Conservation (phyloP, 257 asterid genomes). For the Solanum megistacrolobum region DNA sequence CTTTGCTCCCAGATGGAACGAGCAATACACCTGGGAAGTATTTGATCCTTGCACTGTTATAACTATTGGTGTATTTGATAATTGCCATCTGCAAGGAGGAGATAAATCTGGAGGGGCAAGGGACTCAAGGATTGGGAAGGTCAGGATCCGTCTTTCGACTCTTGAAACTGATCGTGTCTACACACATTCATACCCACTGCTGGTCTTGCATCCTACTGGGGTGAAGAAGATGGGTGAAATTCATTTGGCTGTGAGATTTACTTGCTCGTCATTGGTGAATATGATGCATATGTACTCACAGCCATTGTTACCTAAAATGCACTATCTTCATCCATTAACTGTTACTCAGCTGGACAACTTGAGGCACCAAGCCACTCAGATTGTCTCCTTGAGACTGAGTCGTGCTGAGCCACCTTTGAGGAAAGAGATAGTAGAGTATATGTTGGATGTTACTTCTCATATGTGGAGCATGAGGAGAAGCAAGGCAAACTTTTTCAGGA, state of each 20-base stretch:
- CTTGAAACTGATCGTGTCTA: constrained; percentile 43
- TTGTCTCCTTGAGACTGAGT: constrained; percentile 36
- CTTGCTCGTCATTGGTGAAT: constrained; percentile 35
- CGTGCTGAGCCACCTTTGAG: constrained; percentile 49
- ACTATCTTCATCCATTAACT: constrained; percentile 33
- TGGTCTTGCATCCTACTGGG: constrained; percentile 40
- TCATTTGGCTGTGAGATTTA: constrained; percentile 38
- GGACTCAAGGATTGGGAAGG: constrained; percentile 41
- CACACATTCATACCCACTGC: constrained; percentile 36
- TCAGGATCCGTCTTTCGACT: constrained; percentile 40
- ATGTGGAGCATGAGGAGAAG: constrained; percentile 61
- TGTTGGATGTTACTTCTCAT: constrained; percentile 46
- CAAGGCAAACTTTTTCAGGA: constrained; percentile 43
- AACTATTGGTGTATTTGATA: constrained; percentile 43
- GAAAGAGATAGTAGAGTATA: constrained; percentile 39
- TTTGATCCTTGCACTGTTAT: constrained; percentile 43
- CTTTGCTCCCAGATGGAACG: constrained; percentile 44
- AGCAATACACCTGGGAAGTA: constrained; percentile 48
- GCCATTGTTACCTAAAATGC: constrained; percentile 41
- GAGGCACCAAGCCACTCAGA: constrained; percentile 48
- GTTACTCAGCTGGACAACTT: constrained; percentile 39
- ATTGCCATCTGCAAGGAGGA: constrained; percentile 38
- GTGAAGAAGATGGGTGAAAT: constrained; percentile 50
- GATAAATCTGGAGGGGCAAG: constrained; percentile 32
- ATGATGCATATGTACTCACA: constrained; percentile 49